Conservation (phyloP, 2,329 filamentous ascomycete genomes). For the Penicillium sp. region DNA sequence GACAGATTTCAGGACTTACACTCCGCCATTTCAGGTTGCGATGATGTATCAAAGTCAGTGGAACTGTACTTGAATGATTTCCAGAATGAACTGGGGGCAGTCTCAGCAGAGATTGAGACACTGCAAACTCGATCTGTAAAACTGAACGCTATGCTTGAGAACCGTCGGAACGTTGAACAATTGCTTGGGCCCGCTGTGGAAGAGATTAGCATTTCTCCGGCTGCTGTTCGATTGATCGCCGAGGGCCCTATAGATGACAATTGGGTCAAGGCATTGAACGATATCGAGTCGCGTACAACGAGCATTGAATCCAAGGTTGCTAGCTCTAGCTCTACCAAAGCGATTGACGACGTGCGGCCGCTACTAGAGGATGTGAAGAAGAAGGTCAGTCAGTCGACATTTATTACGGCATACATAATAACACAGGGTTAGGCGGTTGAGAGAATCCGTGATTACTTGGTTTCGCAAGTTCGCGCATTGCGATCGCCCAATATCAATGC, state of each 20-base stretch:
- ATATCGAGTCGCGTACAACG: conserved; percentile 78
- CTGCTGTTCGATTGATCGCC: conserved; percentile 80
- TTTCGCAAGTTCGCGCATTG: conserved; percentile 90
- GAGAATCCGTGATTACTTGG: conserved; percentile 90
- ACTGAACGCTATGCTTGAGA: conserved; percentile 83
- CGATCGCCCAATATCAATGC: conserved; percentile 96
- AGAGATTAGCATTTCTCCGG: conserved; percentile 85
- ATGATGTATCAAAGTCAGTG: conserved; percentile 90
- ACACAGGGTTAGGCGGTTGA: conserved; percentile 70
- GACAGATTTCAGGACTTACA: conserved; percentile 89
- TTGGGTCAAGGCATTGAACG: conserved; percentile 82
- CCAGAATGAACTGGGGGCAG: conserved; percentile 86
- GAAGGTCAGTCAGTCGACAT: conserved; percentile 60
- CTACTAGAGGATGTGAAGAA: conserved; percentile 81
- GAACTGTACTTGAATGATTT: conserved; percentile 92
- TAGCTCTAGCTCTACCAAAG: conserved; percentile 70
- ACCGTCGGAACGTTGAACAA: conserved; percentile 87
- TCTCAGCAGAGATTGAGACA: conserved; percentile 94
- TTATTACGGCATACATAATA: conserved; percentile 17
- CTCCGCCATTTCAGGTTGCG: conserved; percentile 83
- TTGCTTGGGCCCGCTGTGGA: conserved; percentile 87
- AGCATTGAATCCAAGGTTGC: conserved; percentile 71
- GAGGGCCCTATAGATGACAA: conserved; percentile 88
- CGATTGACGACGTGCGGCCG: conserved; percentile 81
- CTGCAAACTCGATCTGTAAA: conserved; percentile 84